Evolutionary conservation across 208 protist species (phyloP).

Genomic region (Leishmania guyanensis): DNA sequence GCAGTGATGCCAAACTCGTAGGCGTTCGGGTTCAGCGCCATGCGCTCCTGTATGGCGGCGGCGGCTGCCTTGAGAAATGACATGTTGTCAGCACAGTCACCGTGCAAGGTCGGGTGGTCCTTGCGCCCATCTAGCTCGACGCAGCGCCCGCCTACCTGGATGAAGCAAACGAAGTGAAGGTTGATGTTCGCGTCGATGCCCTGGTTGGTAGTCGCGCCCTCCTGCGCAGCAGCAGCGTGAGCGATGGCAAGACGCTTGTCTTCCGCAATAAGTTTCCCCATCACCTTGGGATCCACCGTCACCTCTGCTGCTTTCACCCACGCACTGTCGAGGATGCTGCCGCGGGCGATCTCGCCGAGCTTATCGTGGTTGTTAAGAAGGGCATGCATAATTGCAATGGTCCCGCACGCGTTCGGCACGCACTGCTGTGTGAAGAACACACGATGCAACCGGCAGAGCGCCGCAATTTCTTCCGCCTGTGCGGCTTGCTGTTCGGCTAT

Average conservation of each 20-base stretch:
- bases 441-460: constrained; percentile 42
- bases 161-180: constrained; percentile 96
- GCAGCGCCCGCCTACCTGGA: constrained; percentile 75
- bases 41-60: constrained; percentile 71
- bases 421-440: constrained; percentile 94
- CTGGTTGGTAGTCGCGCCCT: constrained; percentile 74
- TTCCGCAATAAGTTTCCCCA: constrained; percentile 54
- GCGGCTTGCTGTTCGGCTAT: constrained; percentile 15
- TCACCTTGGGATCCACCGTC: background rate
- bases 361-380: constrained; percentile 90
- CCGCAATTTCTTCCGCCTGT: constrained; percentile 43
- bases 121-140: constrained; percentile 96
- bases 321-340: constrained; percentile 40
- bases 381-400: constrained; percentile 93
- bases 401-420: constrained; percentile 95
- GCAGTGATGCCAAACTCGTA: constrained; percentile 84
- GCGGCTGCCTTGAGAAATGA: constrained; percentile 76
- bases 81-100: constrained; percentile 47
- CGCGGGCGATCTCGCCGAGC: constrained; percentile 44
- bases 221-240: constrained; percentile 61
- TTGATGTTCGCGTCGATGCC: constrained; percentile 72
- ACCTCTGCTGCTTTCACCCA: background rate
- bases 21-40: constrained; percentile 62
- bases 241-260: constrained; percentile 38
- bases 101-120: constrained; percentile 81